A percentile compares a stretch with the other conserved stretches of the same genome.
phyloP scores from a whole-genome alignment of 78 protist species.

The Pelomyxa schiedti region DNA sequence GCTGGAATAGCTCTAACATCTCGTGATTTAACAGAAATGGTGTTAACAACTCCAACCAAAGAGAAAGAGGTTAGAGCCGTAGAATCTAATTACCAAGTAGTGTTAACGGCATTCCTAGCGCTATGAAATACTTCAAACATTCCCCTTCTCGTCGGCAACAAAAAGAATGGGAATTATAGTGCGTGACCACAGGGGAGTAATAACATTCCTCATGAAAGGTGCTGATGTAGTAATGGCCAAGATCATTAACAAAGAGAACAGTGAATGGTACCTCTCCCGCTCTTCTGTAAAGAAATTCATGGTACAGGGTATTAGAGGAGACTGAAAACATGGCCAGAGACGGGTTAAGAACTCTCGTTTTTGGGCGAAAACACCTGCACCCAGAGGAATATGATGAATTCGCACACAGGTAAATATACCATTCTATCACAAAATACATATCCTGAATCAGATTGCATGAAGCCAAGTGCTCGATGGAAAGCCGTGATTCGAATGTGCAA shows the following conservation, averaged over 20 bases:
- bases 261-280: conserved; percentile 81
- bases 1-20: conserved; percentile 55
- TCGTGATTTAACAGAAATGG: conserved; percentile 48
- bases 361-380: conserved; percentile 47
- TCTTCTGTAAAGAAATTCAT: conserved; percentile 17
- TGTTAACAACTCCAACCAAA: conserved; percentile 38
- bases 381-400: conserved; percentile 57
- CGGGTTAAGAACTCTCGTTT: conserved; percentile 92
- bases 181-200: conserved; percentile 40
- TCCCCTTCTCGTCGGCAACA: conserved; percentile 90
- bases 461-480: conserved; percentile 45
- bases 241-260: conserved; percentile 29
- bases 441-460: neutral
- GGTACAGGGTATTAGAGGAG: conserved; percentile 91
- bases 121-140: conserved; percentile 70
- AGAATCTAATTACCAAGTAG: neutral
- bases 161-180: conserved; percentile 95
- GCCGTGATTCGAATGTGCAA: conserved; percentile 45
- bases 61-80: conserved; percentile 18
- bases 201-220: conserved; percentile 81
- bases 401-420: neutral
- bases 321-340: conserved; percentile 87
- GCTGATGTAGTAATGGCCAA: conserved; percentile 38
- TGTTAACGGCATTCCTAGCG: neutral
- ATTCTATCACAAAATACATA: neutral